Evolutionary conservation across 257 asterid genomes (phyloP), one percentile per base, ranked within the genome.

Genomic region (Verbascum thapsus): DNA sequence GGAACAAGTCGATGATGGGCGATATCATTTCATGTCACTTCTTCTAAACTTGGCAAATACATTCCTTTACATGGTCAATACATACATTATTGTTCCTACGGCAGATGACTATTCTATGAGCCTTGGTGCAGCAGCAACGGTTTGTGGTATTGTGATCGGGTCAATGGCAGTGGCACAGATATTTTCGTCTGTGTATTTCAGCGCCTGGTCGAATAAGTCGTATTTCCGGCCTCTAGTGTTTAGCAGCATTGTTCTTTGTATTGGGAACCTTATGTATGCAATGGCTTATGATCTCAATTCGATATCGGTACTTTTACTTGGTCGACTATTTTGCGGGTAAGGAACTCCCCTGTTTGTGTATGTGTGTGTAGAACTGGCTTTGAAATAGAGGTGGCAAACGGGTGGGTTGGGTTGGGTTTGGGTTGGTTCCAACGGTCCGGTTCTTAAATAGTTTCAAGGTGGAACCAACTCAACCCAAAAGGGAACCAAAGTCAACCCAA

Each of bases 61-160:
- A 12, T 86, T 86, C 64, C 87, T 86, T 30, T 86, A 86, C 59
- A 86, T 83, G 91, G 91, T 86, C 47, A 86, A 86, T 75, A 86
- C 95, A 50, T 86, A 86, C 45, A 86, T 86, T 38, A 78, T 86
- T 58, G 95, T 86, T 59, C 95, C 95, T 37, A 83, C 95, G 20
- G 95, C 95, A 9, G 95, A 86, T 81, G 87, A 86, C 79, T 86
- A 86, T 62, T 80, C 95, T 32, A 83, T 68, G 85, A 83, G 88
- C 72, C 95, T 86, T 67, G 95, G 95, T 49, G 95, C 95, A 43
- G 86, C 91, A 20, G 79, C 95, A 43, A 86, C 95, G 8, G 95
- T 86, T 48, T 86, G 95, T 70, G 95, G 95, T 35, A 69, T 86
- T 40, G 88, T 86, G 65, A 86, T 86, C 49, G 95, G 95, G 50